Base-by-base conservation (phyloP, 345 rosid genomes). In the Hibiscus tridactylites region DNA sequence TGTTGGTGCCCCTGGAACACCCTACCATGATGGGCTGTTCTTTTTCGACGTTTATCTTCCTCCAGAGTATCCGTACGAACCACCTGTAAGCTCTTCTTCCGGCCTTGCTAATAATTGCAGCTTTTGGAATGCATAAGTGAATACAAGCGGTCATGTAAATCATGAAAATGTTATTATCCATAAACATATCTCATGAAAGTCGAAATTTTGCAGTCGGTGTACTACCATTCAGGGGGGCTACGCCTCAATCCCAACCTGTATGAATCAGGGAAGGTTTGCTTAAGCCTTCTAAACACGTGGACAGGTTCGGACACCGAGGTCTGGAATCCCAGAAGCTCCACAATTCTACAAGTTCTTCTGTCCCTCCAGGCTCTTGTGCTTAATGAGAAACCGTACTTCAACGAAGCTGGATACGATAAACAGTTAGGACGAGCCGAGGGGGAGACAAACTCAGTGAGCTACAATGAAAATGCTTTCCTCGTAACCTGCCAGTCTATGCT, bases 311-410 rank as follows among this genome's bases (percentile, higher is more conserved):
- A 95, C 59, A 83, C 87, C 19, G 99, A 95, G 83, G 87, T 92
- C 6, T 95, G 99, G 99, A 87, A 78, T 81, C 88, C 97, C 5
- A 87, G 83, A 61, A 84, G 75, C 79, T 92, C 97, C 68, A 85
- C 85, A 2, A 80, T 95, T 73, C 97, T 95, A 70, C 99, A 95
- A 83, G 86, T 95, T 72, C 99, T 95, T 79, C 86, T 95, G 29
- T 95, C 99, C 70, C 88, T 95, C 68, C 99, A 95, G 75, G 96
- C 97, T 57, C 97, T 95, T 12, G 99, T 95, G 83, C 92, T 95
- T n/a, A 95, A 95, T 71, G 97, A 90, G 73, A 89, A 89, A 74
- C 99, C 99, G n/a, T 95, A 95, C 76, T 95, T 95, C 81, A 95
- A 95, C 12, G 99, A 95, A 81, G 97, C 99, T 57, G 99, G 99